Base-by-base conservation (phyloP, 2,329 filamentous ascomycete genomes). In the Microdochium paspali region DNA sequence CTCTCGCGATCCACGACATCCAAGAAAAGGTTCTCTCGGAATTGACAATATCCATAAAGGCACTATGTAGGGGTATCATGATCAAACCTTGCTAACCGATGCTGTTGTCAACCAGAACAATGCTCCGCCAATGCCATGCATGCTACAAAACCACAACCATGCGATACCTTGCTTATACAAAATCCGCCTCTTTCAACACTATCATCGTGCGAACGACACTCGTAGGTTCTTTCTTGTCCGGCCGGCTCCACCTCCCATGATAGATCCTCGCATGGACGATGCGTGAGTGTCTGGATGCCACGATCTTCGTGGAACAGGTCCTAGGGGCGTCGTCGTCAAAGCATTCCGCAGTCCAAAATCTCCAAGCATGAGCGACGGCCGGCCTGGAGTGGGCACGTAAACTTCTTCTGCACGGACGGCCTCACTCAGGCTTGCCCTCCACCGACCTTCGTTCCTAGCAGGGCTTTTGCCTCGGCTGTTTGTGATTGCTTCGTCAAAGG, bases 351-450 rank as follows among this genome's bases (percentile, higher is more conserved):
- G 49, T n/a, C 51, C 53, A 24, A 60, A 50, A 24, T 52, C 50
- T 15, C 57, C 60, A 12, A 59, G 50, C 23, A 63, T 54, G 20
- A 63, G 49, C 10, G 51, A 57, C 21, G 60, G 61, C 43, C 61
- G 55, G 23, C 59, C 61, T n/a, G 61, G 61, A 10, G 61, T 63
- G 12, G 60, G 54, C 30, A 54, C 54, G 44, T 61, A 63, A 3
- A 45, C 46, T 35, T 58, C 54, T 21, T 54, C 51, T 5, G 35
- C 10, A 3, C 35, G 35, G 30, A 44, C 54, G 10, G 44, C 46
- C 35, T 26, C 44, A 24, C 52, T 50, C 23, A 46, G 47, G 44
- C 46, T 53, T 5, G 21, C 49, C 18, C n/a, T 18, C 15, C 42
- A 26, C 25, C 13, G 46, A 10, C 24, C 30, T 18, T 12, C 35